Percentiles rank a stretch among this genome's conserved stretches.
Evolutionary conservation across 352 stramenopile genomes (phyloP).

Genomic region (Phytopythium montanum): DNA sequence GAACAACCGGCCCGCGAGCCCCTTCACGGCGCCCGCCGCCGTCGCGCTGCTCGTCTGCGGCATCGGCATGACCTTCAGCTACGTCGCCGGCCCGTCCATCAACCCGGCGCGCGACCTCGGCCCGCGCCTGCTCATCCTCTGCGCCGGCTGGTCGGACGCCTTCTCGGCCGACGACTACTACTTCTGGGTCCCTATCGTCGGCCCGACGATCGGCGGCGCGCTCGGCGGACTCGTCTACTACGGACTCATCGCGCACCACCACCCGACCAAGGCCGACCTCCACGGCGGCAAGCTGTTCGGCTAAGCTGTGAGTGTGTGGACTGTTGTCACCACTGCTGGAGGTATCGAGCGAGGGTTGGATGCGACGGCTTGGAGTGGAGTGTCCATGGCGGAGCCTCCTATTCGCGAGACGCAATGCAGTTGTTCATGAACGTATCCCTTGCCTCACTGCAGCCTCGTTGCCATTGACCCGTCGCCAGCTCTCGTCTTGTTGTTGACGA

Average conservation of each 20-base stretch:
- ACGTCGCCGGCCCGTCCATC: slow-evolving; percentile 50
- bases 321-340: background rate
- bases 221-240: slow-evolving; percentile 38
- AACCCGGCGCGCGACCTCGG: slow-evolving; percentile 61
- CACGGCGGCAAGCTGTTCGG: slow-evolving; percentile 1
- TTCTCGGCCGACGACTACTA: slow-evolving; percentile 45
- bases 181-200: slow-evolving; percentile 56
- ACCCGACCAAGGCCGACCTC: slow-evolving; percentile 27
- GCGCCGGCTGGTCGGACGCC: slow-evolving; percentile 36
- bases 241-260: slow-evolving; percentile 42
- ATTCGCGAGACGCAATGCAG: background rate
- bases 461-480: too few relatives aligned
- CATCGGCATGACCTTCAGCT: slow-evolving; percentile 55
- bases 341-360: background rate
- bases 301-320: background rate
- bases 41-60: slow-evolving; percentile 47
- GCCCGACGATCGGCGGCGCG: slow-evolving; percentile 30
- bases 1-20: slow-evolving; percentile 37
- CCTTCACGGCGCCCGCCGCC: slow-evolving; percentile 26
- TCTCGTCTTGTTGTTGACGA: too few relatives aligned
- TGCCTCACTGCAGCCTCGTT: too few relatives aligned
- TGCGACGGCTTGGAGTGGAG: too few relatives aligned
- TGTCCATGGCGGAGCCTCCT: background rate
- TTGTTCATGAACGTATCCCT: background rate
- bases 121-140: slow-evolving; percentile 37